Base-by-base conservation (phyloP, 345 rosid genomes). In the Euphorbia tirucalli region DNA sequence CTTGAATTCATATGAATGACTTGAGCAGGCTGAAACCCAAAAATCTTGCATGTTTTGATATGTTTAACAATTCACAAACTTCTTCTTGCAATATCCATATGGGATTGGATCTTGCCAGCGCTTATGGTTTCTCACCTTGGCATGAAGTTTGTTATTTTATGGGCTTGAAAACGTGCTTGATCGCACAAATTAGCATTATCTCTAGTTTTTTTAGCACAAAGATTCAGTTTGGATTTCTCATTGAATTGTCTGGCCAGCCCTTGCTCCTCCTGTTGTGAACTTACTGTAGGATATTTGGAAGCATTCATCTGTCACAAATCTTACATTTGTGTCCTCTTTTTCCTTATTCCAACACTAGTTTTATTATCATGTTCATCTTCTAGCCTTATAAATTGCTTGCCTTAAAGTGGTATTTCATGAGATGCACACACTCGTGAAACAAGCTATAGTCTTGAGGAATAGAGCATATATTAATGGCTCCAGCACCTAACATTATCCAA, bases 341-440 rank as follows among this genome's bases (percentile, higher is more conserved):
- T 19, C n/a, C 60, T 11, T 1, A 3, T 56, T 56, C 60, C 60
- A 9, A 0, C 30, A 7, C 28, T 22, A 56, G 16, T 56, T 56
- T 11, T 22, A 22, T 8, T 56, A 13, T 56, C 30, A 56, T 1
- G 25, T 24, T 52, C 27, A 56, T 56, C 16, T 56, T 24, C 60
- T 22, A 56, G 30, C 30, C 60, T 56, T 21, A 25, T 13, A 1
- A 24, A 56, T 22, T 22, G 27, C 30, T 56, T 24, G 14, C 22
- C 60, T 56, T 56, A 56, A 52, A 56, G 30, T 22, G 60, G 60
- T 56, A 24, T 22, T 56, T 24, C 30, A 24, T 56, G 60, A 56
- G 60, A 56, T 56, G 9, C 22, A 56, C 9, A 52, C 4, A 52
- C 21, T 19, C 22, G 19, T 19, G 22, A 52, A 10, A 56, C 60